phyloP scores from a whole-genome alignment of 768 basidiomycete genomes.

The Phylloporus scabripes region DNA sequence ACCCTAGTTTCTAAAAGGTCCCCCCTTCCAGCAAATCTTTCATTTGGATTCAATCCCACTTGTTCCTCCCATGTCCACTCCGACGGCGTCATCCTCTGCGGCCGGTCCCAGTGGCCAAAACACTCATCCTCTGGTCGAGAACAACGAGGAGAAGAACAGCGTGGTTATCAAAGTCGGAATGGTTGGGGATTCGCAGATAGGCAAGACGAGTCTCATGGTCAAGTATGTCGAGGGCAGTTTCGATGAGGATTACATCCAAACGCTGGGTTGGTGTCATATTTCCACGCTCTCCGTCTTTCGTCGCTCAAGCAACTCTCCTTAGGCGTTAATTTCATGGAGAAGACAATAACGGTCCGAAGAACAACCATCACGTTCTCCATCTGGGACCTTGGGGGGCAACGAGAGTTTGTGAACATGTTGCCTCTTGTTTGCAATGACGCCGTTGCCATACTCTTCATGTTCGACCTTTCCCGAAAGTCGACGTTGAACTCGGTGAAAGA shows the following conservation, averaged over 20 bases:
- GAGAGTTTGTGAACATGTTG: slow-evolving; percentile 99
- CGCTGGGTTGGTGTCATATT: slow-evolving; percentile 64
- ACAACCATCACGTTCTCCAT: slow-evolving; percentile 99
- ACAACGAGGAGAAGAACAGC: slow-evolving; percentile 76
- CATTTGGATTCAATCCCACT: slow-evolving; percentile 16
- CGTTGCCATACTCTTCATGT: slow-evolving; percentile 99
- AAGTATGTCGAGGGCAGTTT: slow-evolving; percentile 99
- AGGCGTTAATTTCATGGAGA: slow-evolving; percentile 99
- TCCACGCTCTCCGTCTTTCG: background rate
- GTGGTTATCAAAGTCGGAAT: slow-evolving; percentile 99
- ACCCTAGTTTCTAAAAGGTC: slow-evolving; percentile 23
- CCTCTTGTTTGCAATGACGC: slow-evolving; percentile 98
- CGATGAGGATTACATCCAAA: slow-evolving; percentile 99
- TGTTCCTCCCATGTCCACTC: slow-evolving; percentile 39
- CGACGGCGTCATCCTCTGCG: slow-evolving; percentile 43
- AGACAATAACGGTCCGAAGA: slow-evolving; percentile 95
- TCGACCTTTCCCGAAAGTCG: slow-evolving; percentile 95
- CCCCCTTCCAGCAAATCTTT: slow-evolving; percentile 13
- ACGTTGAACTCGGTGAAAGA: slow-evolving; percentile 98
- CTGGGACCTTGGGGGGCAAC: slow-evolving; percentile 96
- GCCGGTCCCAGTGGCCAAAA: slow-evolving; percentile 52
- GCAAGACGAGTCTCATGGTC: slow-evolving; percentile 99
- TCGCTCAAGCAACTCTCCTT: slow-evolving; percentile 7
- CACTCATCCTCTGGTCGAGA: slow-evolving; percentile 45
- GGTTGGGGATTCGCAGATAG: slow-evolving; percentile 99